Evolutionary conservation across 768 basidiomycete genomes (phyloP), one percentile per base, ranked within the genome.

Genomic region (Pilatotrama ljubarskyi): DNA sequence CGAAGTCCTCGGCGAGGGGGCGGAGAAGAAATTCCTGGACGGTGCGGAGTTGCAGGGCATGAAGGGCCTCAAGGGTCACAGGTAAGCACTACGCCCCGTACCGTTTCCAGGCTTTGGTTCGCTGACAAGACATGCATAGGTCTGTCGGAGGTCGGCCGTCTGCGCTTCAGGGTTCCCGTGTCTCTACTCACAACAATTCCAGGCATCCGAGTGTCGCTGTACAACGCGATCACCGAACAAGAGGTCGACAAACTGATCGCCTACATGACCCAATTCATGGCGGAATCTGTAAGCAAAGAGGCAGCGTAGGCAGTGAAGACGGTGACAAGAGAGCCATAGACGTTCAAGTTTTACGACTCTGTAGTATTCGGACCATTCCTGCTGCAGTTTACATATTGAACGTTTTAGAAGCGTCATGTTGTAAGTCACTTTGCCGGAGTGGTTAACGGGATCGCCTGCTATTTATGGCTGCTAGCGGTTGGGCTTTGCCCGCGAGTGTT

Each of bases 1-100:
- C 74, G 83, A 84, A 53, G 77, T 95, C 13, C 64, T 84, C 13
- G 90, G 86, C 0, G 87, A 91, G n/a, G 88, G 81, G 1, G 80
- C 79, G 18, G 80, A 97, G 72, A 83, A 84, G 67, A 74, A 77
- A 66, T 98, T 98, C 72, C 71, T 98, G 64, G 79, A 81, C 18
- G 93, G 90, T 10, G 95, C 95, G 0, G 89, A 93, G 69, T 78
- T 77, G 65, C 77, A 73, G 58, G 92, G 91, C 0, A 86, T 98
- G 83, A 87, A 86, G 66, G 91, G 90, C 35, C 75, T 97, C 56
- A 95, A 93, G 73, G 97, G 97, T 0, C 97, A 99, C 78, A 82
- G 96, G 85, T 93, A 69, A 64, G 91, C 77, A 2, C 43, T 32
- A 22, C 24, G 40, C 17, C 26, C 14, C 6, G 2, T 4, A 32